Base-by-base conservation (phyloP, 495 filamentous ascomycete genomes). In the Penicillium cosmopolitanum region DNA sequence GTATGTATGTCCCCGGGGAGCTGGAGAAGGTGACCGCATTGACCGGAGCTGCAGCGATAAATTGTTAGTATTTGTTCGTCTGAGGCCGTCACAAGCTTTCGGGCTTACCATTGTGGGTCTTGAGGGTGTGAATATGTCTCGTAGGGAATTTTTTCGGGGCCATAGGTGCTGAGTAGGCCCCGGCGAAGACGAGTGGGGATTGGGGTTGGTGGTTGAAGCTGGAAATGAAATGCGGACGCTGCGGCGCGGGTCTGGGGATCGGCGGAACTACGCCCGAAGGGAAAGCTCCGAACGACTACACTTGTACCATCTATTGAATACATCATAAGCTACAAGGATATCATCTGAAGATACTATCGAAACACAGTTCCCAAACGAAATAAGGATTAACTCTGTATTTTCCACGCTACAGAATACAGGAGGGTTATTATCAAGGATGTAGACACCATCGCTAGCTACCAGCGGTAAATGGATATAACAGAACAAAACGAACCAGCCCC, bases 1-100 rank as follows among this genome's bases (percentile, higher is more conserved):
- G 86, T 73, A 96, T 83, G 59, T 85, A 77, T 33, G 72, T 71
- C 57, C 67, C 69, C 13, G 73, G 70, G 56, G 61, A 70, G 60
- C 69, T 73, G 55, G 73, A 76, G 64, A 75, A 80, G 25, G 71
- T 73, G 53, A 80, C 65, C 5, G 73, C 70, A 64, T 78, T 79
- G 51, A 78, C 72, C 40, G 77, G 67, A 21, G 66, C 77, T 80
- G 47, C 16, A 18, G 19, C 16, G 15, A 62, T n/a, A 52, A 56
- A 16, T 8, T n/a, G 12, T 57, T 51, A 52, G 52, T 23, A 5
- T 38, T 61, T 18, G 38, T 7, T 33, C 40, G 7, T 36, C n/a
- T n/a, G 6, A 11, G 11, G 18, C 10, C 11, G 5, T 13, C 12
- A 19, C 25, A 25, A 31, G n/a, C 18, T 10, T 0, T 2, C 3